These are phyloP conservation scores for Coemansia sp. DNA, from an alignment of 192 early-diverging fungal species.

Conservation along the genomic window DNA sequence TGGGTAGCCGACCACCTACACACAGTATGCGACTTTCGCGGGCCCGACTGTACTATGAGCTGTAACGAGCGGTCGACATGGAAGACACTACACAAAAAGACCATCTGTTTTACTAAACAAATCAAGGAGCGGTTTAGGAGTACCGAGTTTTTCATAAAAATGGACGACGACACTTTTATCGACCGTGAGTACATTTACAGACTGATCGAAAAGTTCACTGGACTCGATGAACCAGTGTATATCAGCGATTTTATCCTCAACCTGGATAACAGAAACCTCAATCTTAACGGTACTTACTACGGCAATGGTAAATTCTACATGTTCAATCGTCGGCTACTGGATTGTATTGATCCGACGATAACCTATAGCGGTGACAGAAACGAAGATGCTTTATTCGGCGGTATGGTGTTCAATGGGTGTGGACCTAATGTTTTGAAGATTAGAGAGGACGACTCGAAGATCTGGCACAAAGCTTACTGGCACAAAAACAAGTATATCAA, in stretches of 20 bases:
- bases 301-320: slow-evolving; percentile 54
- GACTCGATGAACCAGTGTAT: slow-evolving; percentile 13
- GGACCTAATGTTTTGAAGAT: slow-evolving; percentile 21
- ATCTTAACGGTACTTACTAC: slow-evolving; percentile 20
- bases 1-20: slow-evolving; percentile 35
- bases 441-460: slow-evolving; percentile 26
- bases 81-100: slow-evolving; percentile 28
- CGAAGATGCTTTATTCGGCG: slow-evolving; percentile 42
- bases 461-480: slow-evolving; percentile 28
- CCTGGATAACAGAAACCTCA: slow-evolving; percentile 12
- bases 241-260: slow-evolving; percentile 38
- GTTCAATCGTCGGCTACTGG: slow-evolving; percentile 34
- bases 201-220: slow-evolving; percentile 19
- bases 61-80: slow-evolving; percentile 33
- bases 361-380: slow-evolving; percentile 17
- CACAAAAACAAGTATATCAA: slow-evolving; percentile 39
- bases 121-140: slow-evolving; percentile 17
- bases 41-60: slow-evolving; percentile 16
- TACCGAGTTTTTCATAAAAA: slow-evolving; percentile 42
- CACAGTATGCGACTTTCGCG: slow-evolving; percentile 34
- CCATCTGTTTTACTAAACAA: slow-evolving; percentile 24
- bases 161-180: slow-evolving; percentile 33
- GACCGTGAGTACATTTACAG: slow-evolving; percentile 24
- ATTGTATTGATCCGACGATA: slow-evolving; percentile 27
- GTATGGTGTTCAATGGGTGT: slow-evolving; percentile 35